Evolutionary conservation across 257 asterid genomes (phyloP), one percentile per base, ranked within the genome.

Genomic region (Solanum pimpinellifolium): DNA sequence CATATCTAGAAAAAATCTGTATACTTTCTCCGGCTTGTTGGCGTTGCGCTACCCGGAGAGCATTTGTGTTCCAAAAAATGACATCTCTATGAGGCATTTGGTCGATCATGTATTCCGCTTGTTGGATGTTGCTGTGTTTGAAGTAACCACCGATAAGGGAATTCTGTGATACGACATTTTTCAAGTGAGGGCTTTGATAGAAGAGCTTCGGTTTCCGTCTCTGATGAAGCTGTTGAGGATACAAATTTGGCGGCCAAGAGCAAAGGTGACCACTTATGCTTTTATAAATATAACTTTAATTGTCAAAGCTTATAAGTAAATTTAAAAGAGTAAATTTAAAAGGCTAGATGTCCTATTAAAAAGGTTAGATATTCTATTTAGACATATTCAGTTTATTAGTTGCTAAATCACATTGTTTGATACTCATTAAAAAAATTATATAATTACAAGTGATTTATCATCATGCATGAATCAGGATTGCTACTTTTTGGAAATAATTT

Each of bases 151-250:
- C 91, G 33, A 92, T 85, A 93, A 95, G 91, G 86, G 98, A 91
- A 84, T 97, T 95, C 95, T 98, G 92, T 0, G 95, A 91, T 56
- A 94, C 93, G 11, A 94, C 93, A 35, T 90, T 93, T 85, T 49
- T 83, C 5, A 14, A 27, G 16, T 78, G 5, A 23, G 41, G 16
- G 10, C 16, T 25, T 78, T 46, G 65, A 15, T 78, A 41, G 41
- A 78, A 78, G 65, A 78, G 84, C n/a, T 78, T 78, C 10, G 65
- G 16, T 27, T 78, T 44, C 39, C 65, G 25, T 78, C 27, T 25
- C 16, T 15, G 60, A 78, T 8, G 7, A 78, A 78, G 41, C 25
- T 27, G 65, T 46, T 44, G 84, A n/a, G 4, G 59, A 59, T 13
- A 42, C 37, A n/a, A 77, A 77, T 77, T 78, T 27, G 65, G 84